Conservation (phyloP, 257 asterid species). For the Solanum gandarillasii region DNA sequence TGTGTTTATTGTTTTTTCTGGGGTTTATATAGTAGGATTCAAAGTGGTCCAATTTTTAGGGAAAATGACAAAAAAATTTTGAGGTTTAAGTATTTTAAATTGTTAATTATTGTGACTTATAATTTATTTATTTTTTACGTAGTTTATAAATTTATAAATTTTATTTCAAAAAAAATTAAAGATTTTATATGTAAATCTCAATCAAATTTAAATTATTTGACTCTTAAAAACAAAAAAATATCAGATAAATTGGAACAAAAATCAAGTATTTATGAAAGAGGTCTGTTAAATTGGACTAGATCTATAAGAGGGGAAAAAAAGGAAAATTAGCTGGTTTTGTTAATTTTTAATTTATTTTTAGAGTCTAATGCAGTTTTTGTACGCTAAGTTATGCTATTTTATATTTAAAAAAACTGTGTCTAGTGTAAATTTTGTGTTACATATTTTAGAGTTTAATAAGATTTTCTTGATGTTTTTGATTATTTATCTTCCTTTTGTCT, state of each 20-base stretch:
- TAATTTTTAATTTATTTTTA: neutral
- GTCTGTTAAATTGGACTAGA: neutral
- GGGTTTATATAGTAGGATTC: neutral
- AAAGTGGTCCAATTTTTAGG: neutral
- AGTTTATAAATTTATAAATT: too few species aligned
- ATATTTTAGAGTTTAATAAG: neutral
- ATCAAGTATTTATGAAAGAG: neutral
- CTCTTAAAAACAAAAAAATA: accelerated
- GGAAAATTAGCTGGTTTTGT: neutral
- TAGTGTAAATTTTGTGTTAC: neutral
- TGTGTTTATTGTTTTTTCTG: neutral
- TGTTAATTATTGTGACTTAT: too few species aligned
- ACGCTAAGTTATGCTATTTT: neutral
- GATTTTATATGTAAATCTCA: too few species aligned
- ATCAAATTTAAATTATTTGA: too few species aligned
- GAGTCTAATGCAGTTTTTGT: too few species aligned
- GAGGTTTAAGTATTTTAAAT: too few species aligned
- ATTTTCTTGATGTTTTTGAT: neutral
- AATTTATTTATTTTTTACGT: too few species aligned
- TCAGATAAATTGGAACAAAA: too few species aligned
- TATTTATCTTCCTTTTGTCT: neutral
- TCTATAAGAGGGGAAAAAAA: neutral
- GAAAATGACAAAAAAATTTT: neutral
- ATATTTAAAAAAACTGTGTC: neutral
- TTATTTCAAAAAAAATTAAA: too few species aligned